Conservation (phyloP, 495 filamentous ascomycete species). For the Niebla homalea region DNA sequence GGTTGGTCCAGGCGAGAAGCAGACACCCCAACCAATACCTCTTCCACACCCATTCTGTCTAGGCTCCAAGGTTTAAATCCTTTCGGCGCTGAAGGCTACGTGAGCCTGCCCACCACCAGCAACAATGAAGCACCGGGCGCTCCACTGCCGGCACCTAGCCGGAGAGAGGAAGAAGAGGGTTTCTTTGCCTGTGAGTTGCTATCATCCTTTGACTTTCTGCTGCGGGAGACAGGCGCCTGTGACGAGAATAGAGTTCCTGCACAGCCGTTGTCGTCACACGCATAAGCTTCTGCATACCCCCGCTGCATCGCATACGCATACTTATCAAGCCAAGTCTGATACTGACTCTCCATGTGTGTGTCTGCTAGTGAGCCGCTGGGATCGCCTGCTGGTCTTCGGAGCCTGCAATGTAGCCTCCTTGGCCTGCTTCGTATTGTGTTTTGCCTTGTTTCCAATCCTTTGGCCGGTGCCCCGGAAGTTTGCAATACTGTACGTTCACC, state of each 20-base stretch:
- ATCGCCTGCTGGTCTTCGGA: constrained; percentile 80
- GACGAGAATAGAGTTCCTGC: constrained; percentile 19
- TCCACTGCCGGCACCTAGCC: constrained; percentile 68
- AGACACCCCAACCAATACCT: constrained; percentile 68
- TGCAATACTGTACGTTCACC: constrained; percentile 75
- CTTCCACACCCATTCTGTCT: constrained; percentile 60
- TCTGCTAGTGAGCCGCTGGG: constrained; percentile 81
- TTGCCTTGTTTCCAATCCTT: constrained; percentile 73
- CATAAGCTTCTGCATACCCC: constrained; percentile 22
- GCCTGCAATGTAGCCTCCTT: constrained; percentile 84
- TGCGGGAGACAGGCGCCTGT: constrained; percentile 11
- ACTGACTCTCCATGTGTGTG: constrained; percentile 11
- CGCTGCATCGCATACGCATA: constrained; percentile 3
- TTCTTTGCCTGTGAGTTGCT: constrained; percentile 87
- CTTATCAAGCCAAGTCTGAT: constrained; percentile 5
- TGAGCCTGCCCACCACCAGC: constrained; percentile 78
- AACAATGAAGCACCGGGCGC: constrained; percentile 68
- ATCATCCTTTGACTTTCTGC: constrained; percentile 5
- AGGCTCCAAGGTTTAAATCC: constrained; percentile 79
- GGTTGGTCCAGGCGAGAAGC: constrained; percentile 85
- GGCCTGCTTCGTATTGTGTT: constrained; percentile 85
- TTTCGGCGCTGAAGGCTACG: constrained; percentile 73
- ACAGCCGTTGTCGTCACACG: constrained; percentile 23
- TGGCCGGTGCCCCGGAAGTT: constrained; percentile 78
- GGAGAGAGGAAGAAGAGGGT: constrained; percentile 86